phyloP scores from a whole-genome alignment of 2,329 filamentous ascomycete genomes.

The Diplocarpon mali region DNA sequence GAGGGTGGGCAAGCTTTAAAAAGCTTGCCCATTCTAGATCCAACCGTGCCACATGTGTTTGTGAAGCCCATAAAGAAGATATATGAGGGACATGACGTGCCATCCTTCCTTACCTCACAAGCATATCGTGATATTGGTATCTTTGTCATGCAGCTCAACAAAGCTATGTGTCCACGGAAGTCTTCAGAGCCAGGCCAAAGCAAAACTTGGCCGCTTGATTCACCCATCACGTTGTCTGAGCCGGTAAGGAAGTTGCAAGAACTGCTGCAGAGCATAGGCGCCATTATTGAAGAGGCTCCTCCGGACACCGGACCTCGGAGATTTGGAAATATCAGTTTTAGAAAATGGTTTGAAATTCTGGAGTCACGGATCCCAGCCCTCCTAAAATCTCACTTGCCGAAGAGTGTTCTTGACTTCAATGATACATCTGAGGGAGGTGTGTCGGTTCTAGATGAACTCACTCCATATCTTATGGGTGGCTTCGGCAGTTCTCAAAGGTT shows the following conservation, averaged over 20 bases:
- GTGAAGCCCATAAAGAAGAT: slow-evolving; percentile 66
- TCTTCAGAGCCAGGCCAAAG: slow-evolving; percentile 30
- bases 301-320: slow-evolving; percentile 77
- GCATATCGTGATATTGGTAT: slow-evolving; percentile 81
- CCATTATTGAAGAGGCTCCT: slow-evolving; percentile 65
- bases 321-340: slow-evolving; percentile 87
- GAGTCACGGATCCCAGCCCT: slow-evolving; percentile 47
- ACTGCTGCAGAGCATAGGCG: slow-evolving; percentile 53
- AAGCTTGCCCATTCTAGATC: slow-evolving; percentile 32
- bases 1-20: not conserved
- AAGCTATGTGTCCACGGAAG: slow-evolving; percentile 66
- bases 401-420: slow-evolving; percentile 29
- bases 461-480: slow-evolving; percentile 67
- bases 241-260: slow-evolving; percentile 51
- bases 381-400: slow-evolving; percentile 44
- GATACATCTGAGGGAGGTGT: slow-evolving; percentile 21
- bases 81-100: slow-evolving; percentile 72
- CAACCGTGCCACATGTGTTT: slow-evolving; percentile 44
- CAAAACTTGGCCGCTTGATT: slow-evolving; percentile 40
- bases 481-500: slow-evolving; percentile 84
- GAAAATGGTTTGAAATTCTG: slow-evolving; percentile 67
- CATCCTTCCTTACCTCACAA: slow-evolving; percentile 65
- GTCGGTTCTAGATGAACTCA: slow-evolving; percentile 55
- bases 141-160: slow-evolving; percentile 85
- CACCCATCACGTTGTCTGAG: slow-evolving; percentile 31